Base-by-base conservation (phyloP, 1,284 basidiomycete genomes). In the Pseudozyma sp. region DNA sequence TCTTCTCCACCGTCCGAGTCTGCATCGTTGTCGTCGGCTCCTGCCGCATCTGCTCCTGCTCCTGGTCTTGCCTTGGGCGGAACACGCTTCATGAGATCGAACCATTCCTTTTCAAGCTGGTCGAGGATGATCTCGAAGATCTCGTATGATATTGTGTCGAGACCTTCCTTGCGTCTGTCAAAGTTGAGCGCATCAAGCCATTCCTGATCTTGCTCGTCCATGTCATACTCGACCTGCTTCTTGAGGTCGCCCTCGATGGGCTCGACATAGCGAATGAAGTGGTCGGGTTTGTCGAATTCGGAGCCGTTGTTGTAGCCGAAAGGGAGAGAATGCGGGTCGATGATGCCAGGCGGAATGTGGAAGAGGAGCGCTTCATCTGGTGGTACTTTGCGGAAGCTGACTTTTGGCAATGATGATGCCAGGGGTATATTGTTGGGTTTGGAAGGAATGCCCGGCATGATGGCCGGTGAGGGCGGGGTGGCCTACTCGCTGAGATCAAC, bases 141-240 rank as follows among this genome's bases (percentile, higher is more conserved):
- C 85, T 99, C 96, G 83, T 92, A 93, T 10, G 79, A 72, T 25
- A 84, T 68, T 34, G 50, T 53, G 75, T 92, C 92, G 36, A 91
- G 84, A 65, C 93, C 91, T 36, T 92, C 90, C 76, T 91, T 92
- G 85, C 89, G 91, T 34, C 97, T 88, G 64, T 97, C 94, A 8
- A 86, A 81, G 80, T 99, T 99, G 75, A 95, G 87, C 0, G 88
- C 87, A 76, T 97, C 93, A 7, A 99, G 89, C 97, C 97, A 99
- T 85, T 94, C 93, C 85, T 95, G 91, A 86, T 98, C 96, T 95
- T 98, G 96, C 84, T 98, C 97, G 83, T 99, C 97, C 95, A 99
- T 99, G 85, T 99, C 97, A 87, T 99, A 99, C 85, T 99, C 97
- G 50, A 98, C 96, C 83, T 96, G 94, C 50, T 90, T 90, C 11